Evolutionary conservation across 2,329 filamentous ascomycete species (phyloP).

Genomic region (Epichloe amarillans): DNA sequence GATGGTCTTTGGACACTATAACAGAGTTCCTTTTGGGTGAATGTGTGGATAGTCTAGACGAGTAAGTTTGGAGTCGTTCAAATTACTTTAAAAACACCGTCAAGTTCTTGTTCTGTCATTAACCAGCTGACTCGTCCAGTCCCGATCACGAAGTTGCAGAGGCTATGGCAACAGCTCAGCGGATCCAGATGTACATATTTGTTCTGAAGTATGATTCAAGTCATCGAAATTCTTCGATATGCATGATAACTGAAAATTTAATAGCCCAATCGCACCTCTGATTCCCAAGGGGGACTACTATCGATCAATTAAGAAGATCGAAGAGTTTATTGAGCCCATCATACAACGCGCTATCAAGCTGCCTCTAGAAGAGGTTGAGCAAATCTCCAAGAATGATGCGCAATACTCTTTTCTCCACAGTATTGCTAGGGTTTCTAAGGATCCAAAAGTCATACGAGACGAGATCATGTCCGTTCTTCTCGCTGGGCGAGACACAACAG

Average conservation of each 20-base stretch:
- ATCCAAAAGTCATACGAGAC: conserved; percentile 53
- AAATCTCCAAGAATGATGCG: conserved; percentile 52
- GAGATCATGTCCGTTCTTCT: conserved; percentile 64
- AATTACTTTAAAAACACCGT: conserved; percentile 20
- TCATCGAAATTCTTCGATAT: not conserved
- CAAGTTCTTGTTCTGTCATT: conserved; percentile 24
- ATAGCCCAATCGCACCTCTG: conserved; percentile 43
- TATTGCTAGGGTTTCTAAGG: conserved; percentile 54
- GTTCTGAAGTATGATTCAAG: conserved; percentile 23
- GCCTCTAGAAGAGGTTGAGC: conserved; percentile 50
- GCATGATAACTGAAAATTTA: not conserved
- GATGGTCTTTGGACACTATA: conserved; percentile 51
- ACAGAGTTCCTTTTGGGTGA: conserved; percentile 57
- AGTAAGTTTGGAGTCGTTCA: conserved; percentile 13
- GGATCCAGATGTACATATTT: conserved; percentile 50
- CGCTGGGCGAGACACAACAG: conserved; percentile 79
- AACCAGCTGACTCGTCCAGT: conserved; percentile 16
- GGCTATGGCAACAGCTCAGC: conserved; percentile 58
- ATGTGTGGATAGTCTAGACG: conserved; percentile 32
- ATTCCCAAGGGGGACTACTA: conserved; percentile 48
- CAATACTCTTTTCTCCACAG: conserved; percentile 68
- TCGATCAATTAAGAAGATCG: conserved; percentile 48
- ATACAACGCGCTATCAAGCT: conserved; percentile 54
- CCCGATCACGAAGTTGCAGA: conserved; percentile 48
- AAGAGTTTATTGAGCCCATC: conserved; percentile 56